A percentile compares a stretch with the other conserved stretches of the same genome.
Evolutionary conservation across 75 land plant genomes (phyloP).

Genomic region (Cunninghamia lanceolata): DNA sequence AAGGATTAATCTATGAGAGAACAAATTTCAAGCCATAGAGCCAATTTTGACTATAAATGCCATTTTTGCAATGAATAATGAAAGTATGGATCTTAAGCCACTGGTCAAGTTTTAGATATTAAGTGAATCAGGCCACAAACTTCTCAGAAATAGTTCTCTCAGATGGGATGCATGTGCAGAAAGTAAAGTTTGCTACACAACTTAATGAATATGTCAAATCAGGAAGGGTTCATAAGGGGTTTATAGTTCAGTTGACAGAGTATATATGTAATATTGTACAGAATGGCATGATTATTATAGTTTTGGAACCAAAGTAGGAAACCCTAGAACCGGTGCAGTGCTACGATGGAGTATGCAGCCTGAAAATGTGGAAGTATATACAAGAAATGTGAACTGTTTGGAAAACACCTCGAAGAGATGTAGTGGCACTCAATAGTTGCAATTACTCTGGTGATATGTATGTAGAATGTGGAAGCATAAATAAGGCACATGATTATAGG

Average conservation of each 20-base stretch:
- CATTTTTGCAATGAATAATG: conserved; percentile 41
- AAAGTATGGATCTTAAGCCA: conserved; percentile 68
- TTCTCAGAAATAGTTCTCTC: conserved; percentile 59
- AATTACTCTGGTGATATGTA: too few species aligned
- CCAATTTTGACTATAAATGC: conserved; percentile 63
- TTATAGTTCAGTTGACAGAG: conserved; percentile 63
- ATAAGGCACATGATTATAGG: too few species aligned
- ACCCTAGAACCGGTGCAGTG: too few species aligned
- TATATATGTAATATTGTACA: conserved; percentile 77
- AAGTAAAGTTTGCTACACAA: conserved; percentile 81
- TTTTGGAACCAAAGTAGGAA: too few species aligned
- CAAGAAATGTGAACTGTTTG: too few species aligned
- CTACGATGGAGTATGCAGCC: too few species aligned
- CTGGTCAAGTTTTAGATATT: conserved; percentile 74
- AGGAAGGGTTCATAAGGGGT: conserved; percentile 54
- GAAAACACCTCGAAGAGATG: too few species aligned
- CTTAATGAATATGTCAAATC: conserved; percentile 62
- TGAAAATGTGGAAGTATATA: too few species aligned
- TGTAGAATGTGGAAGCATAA: too few species aligned
- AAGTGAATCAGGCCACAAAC: conserved; percentile 29
- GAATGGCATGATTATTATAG: conserved; percentile 75
- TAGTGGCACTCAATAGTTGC: too few species aligned
- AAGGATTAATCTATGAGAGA: too few species aligned
- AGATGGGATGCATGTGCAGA: conserved; percentile 53
- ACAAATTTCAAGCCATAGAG: conserved; percentile 45